These are phyloP conservation scores for Corynascus novoguineensis DNA, from an alignment of 495 filamentous ascomycete species.

Conservation along the genomic window DNA sequence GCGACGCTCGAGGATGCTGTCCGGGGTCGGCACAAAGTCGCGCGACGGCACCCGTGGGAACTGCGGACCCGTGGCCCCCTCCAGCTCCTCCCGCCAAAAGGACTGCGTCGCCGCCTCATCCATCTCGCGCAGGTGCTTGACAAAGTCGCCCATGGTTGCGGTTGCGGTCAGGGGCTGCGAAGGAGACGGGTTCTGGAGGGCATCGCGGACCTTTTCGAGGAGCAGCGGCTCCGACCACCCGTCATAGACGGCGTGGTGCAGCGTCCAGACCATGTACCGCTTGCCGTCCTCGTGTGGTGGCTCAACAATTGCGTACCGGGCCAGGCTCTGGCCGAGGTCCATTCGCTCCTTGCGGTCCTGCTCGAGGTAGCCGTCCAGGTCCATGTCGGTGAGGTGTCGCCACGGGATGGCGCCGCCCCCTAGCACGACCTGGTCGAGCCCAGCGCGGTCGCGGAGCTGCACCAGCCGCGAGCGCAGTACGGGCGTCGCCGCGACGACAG, in stretches of 20 bases:
- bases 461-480: conserved; percentile 55
- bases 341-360: conserved; percentile 26
- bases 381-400: conserved; percentile 38
- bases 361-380: conserved; percentile 43
- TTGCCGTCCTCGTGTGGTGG: background rate
- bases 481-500: conserved; percentile 41
- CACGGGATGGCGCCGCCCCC: conserved; percentile 26
- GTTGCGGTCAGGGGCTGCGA: conserved; percentile 24
- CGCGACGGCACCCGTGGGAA: conserved; percentile 24
- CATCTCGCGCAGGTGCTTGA: conserved; percentile 33
- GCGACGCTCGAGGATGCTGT: conserved; percentile 9
- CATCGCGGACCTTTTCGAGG: conserved; percentile 12
- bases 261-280: conserved; percentile 33
- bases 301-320: conserved; percentile 23
- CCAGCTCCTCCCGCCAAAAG: conserved; percentile 17
- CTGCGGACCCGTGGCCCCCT: conserved; percentile 14
- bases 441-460: conserved; percentile 40
- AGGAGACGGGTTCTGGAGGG: background rate
- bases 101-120: background rate
- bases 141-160: conserved; percentile 30
- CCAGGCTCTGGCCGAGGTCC: conserved; percentile 18
- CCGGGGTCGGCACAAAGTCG: conserved; percentile 15
- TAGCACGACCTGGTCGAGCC: conserved; percentile 50
- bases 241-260: conserved; percentile 62
- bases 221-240: conserved; percentile 52